phyloP scores from a whole-genome alignment of 2,329 filamentous ascomycete genomes.

The Cercospora citrullina region DNA sequence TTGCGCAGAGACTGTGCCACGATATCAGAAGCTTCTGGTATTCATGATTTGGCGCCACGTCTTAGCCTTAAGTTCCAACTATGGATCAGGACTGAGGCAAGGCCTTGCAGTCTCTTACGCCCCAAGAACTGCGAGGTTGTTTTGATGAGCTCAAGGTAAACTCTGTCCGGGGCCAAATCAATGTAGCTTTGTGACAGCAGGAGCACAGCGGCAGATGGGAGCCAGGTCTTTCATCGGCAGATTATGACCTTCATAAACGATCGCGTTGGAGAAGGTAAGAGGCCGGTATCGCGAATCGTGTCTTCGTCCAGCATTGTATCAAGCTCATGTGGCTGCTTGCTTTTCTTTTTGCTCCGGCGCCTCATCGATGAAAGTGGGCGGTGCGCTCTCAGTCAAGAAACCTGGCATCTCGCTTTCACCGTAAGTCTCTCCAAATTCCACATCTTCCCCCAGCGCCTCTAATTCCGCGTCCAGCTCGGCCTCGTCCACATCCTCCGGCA shows the following conservation, averaged over 20 bases:
- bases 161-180: neutral
- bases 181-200: neutral
- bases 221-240: neutral
- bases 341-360: constrained; percentile 56
- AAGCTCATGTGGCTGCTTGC: constrained; percentile 35
- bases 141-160: neutral
- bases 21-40: neutral
- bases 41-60: neutral
- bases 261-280: neutral
- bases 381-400: constrained; percentile 79
- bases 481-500: constrained; percentile 97
- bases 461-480: constrained; percentile 93
- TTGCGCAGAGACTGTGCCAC: neutral
- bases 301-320: neutral
- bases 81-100: neutral
- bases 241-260: too few species aligned
- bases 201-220: neutral
- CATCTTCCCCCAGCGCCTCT: constrained; percentile 89
- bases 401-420: constrained; percentile 66
- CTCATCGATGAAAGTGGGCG: constrained; percentile 88
- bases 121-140: neutral
- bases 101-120: neutral
- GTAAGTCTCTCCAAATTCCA: constrained; percentile 74
- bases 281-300: neutral
- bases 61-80: neutral